Evolutionary conservation across 441 rosid species (phyloP).

Genomic region (Populus tomentosa): DNA sequence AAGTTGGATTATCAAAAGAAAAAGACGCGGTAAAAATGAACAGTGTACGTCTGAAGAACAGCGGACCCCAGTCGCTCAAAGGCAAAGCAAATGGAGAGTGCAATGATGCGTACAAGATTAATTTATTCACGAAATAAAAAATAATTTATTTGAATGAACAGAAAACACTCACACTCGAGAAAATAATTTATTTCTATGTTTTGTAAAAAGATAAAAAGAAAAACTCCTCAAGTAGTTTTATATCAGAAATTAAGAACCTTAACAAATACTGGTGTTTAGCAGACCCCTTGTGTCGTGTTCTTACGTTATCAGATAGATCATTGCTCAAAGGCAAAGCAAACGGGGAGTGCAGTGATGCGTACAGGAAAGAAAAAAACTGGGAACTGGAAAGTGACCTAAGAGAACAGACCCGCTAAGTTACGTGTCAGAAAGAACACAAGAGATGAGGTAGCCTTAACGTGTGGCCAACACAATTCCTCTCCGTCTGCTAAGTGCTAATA

Average conservation of each 20-base stretch:
- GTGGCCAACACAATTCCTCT: conserved; percentile 78
- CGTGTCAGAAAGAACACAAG: conserved; percentile 36
- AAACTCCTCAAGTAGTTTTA: neutral
- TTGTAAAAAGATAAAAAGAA: too few species aligned
- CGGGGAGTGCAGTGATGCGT: neutral
- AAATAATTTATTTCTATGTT: too few species aligned
- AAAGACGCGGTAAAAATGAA: too few species aligned
- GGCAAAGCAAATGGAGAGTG: neutral
- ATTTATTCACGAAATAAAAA: neutral
- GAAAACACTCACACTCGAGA: neutral
- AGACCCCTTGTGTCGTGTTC: too few species aligned
- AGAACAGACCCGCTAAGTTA: conserved; percentile 30
- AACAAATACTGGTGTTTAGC: too few species aligned
- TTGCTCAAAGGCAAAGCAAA: neutral
- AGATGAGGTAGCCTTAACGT: conserved; percentile 86
- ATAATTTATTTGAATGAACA: too few species aligned
- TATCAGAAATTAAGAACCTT: neutral
- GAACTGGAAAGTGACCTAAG: neutral
- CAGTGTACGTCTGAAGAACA: too few species aligned
- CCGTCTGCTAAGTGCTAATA: conserved; percentile 11
- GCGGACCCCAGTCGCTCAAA: neutral
- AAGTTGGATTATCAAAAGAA: too few species aligned
- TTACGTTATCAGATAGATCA: too few species aligned
- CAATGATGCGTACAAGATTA: neutral
- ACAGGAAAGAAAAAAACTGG: neutral